Base-by-base conservation (phyloP, 2,329 filamentous ascomycete species). In the Venturia effusa region DNA sequence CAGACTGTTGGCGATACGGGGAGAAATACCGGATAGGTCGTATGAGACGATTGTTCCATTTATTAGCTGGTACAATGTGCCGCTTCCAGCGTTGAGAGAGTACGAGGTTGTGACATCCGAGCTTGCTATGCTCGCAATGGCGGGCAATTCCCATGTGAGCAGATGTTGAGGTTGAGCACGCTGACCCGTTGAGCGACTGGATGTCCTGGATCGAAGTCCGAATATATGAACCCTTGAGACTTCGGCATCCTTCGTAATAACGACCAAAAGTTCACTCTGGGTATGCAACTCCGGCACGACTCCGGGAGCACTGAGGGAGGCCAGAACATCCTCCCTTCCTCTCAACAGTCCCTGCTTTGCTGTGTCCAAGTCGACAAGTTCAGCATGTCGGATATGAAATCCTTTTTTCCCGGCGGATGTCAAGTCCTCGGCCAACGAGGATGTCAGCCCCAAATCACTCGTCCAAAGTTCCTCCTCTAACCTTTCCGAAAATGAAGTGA, bases 11-110 rank as follows among this genome's bases (percentile, higher is more conserved):
- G 81, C 79, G 32, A 86, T 73, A 67, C 82, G 85, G 0, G 88
- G 87, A 7, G 88, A 76, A 19, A 83, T 83, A 17, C 81, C 79
- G 19, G 82, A 83, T 40, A 92, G 75, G 66, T 89, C 84, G 71
- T 86, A 89, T 2, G 85, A 83, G 32, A 77, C 79, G 22, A 92
- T 76, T 0, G 71, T 74, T 13, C 80, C 81, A 27, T 78, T 75
- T 17, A 77, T 71, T 1, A 90, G 77, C 69, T 87, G 81, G 65
- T 89, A 80, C 3, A 92, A 75, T 45, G 81, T 80, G 15, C 88
- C 88, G 2, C 84, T 83, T 24, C 82, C 81, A 30, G 84, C 75
- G 67, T 92, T 84, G 1, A 90, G 74, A 37, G 82, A 80, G 11
- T 61, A 48, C 22, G 39, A 45, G 19, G 62, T n/a, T 22, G 19